Evolutionary conservation across 148 eudicot genomes (phyloP).

Genomic region (Nepenthes mirabilis): DNA sequence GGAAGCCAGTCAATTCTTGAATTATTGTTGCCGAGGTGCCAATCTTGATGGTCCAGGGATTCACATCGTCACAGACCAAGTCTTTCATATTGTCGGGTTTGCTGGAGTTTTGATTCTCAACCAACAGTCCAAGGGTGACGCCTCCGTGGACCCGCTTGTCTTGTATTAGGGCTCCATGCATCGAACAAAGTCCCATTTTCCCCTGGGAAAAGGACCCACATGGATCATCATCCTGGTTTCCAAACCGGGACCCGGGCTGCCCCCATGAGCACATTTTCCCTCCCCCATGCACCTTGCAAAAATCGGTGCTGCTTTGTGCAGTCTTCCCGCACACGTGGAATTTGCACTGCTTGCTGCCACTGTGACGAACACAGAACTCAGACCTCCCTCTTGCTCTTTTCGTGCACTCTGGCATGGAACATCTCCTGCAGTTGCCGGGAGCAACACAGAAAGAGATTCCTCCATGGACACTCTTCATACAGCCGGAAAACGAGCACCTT

Average conservation of each 20-base stretch:
- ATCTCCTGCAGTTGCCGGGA: constrained; percentile 9
- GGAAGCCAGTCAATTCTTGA: background rate
- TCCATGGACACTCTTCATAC: constrained; percentile 14
- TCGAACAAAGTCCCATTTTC: constrained; percentile 52
- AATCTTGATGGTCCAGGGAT: constrained; percentile 15
- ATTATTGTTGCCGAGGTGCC: no score
- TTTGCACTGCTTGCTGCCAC: constrained; percentile 12
- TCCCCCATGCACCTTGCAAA: constrained; percentile 14
- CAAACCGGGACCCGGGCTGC: no score
- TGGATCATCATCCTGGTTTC: constrained; percentile 22
- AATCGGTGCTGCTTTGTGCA: constrained; percentile 15
- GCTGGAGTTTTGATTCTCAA: constrained; percentile 30
- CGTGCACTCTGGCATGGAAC: constrained; percentile 5
- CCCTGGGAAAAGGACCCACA: constrained; percentile 61
- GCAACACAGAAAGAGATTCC: constrained; percentile 13
- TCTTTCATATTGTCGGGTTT: constrained; percentile 19
- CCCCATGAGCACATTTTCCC: constrained; percentile 6
- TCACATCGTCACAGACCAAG: constrained; percentile 20
- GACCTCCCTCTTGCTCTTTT: constrained; percentile 12
- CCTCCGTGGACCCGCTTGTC: constrained; percentile 97
- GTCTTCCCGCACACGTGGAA: constrained; percentile 7
- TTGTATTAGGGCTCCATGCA: constrained; percentile 76
- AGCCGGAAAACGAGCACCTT: constrained; percentile 9
- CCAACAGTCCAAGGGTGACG: constrained; percentile 50
- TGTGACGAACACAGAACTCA: constrained; percentile 10